These are phyloP conservation scores for Arthrobotrys entomopaga DNA, from an alignment of 2,329 filamentous ascomycete genomes.

Conservation along the genomic window DNA sequence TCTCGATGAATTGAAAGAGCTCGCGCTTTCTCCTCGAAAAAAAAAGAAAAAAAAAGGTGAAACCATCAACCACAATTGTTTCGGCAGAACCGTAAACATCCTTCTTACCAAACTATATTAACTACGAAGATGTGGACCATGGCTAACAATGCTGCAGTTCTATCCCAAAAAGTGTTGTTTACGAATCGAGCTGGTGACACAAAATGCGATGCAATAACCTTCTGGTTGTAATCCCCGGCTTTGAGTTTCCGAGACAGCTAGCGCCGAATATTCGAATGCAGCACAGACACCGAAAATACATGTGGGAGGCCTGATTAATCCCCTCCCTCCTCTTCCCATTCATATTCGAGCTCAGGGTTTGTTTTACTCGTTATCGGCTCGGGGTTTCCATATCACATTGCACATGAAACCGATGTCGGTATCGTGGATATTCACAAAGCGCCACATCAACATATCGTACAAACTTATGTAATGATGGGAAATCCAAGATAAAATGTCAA, in stretches of 20 bases:
- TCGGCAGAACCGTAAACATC: neutral
- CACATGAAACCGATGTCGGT: slow-evolving; percentile 52
- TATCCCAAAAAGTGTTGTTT: neutral
- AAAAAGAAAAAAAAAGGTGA: no score
- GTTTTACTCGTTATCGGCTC: slow-evolving; percentile 25
- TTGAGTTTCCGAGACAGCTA: slow-evolving; percentile 47
- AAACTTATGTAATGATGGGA: no score
- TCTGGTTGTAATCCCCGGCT: slow-evolving; percentile 14
- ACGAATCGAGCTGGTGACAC: slow-evolving; percentile 30
- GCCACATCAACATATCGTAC: no score
- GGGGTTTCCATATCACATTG: slow-evolving; percentile 46
- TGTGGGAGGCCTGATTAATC: slow-evolving; percentile 43
- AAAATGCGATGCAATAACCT: slow-evolving; percentile 10
- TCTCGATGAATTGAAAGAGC: no score
- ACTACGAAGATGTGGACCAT: slow-evolving; percentile 1
- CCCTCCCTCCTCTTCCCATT: slow-evolving; percentile 6
- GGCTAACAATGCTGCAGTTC: neutral
- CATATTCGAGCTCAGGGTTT: slow-evolving; percentile 18
- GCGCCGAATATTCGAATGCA: slow-evolving; percentile 39
- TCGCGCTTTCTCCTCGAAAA: no score
- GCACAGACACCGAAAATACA: slow-evolving; percentile 27
- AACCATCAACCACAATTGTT: neutral
- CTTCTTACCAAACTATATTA: neutral
- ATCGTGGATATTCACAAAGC: no score
- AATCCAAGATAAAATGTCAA: no score